Evolutionary conservation across 805 yeast species (phyloP).

Genomic region (Cyberlindnera xylosilytica): DNA sequence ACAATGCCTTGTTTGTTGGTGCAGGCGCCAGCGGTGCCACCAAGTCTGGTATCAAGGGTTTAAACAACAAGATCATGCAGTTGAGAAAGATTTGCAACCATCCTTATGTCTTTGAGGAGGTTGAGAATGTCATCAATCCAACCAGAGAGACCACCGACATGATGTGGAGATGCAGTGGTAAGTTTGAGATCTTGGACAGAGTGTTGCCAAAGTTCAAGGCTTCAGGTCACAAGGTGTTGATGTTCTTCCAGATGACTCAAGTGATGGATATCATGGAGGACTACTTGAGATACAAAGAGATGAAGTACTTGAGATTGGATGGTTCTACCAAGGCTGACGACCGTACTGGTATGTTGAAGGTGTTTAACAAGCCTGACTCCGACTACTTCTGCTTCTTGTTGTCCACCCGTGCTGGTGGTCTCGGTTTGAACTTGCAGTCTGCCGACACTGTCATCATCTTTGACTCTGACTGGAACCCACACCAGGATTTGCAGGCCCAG

Average conservation of each 20-base stretch:
- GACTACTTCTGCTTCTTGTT: slow-evolving; percentile 75
- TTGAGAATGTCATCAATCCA: slow-evolving; percentile 68
- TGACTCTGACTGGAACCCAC: slow-evolving; percentile 91
- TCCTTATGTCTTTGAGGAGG: slow-evolving; percentile 84
- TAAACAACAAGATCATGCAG: slow-evolving; percentile 83
- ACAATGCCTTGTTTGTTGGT: slow-evolving; percentile 66
- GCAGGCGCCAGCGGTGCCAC: slow-evolving; percentile 52
- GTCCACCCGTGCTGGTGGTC: slow-evolving; percentile 87
- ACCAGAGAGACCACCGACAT: slow-evolving; percentile 57
- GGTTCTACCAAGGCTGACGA: slow-evolving; percentile 85
- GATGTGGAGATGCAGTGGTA: slow-evolving; percentile 77
- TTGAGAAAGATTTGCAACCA: slow-evolving; percentile 82
- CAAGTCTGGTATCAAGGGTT: slow-evolving; percentile 59
- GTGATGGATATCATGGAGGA: slow-evolving; percentile 91
- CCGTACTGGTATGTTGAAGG: slow-evolving; percentile 69
- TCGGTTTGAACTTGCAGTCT: slow-evolving; percentile 81
- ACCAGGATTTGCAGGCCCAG: slow-evolving; percentile 88
- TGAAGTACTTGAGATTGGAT: slow-evolving; percentile 75
- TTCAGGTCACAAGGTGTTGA: slow-evolving; percentile 73
- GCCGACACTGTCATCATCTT: slow-evolving; percentile 86
- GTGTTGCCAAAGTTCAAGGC: slow-evolving; percentile 72
- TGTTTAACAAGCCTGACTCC: slow-evolving; percentile 70
- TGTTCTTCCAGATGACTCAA: slow-evolving; percentile 87
- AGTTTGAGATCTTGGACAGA: slow-evolving; percentile 74
- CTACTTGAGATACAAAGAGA: slow-evolving; percentile 58